Conservation (phyloP, 2,329 filamentous ascomycete genomes). For the Lasiodiplodia sp. region DNA sequence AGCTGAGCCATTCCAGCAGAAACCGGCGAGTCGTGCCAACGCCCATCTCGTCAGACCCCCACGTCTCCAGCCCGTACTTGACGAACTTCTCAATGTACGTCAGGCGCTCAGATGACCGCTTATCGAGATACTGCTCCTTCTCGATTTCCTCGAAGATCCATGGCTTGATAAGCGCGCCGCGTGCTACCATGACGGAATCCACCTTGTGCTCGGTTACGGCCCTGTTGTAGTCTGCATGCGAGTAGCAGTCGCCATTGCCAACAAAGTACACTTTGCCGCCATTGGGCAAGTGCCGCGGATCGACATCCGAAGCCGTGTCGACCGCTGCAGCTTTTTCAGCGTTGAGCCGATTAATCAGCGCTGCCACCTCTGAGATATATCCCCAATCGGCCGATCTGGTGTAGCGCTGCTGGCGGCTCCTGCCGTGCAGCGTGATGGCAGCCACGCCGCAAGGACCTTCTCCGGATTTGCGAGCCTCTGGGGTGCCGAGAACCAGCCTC, state of each 20-base stretch:
- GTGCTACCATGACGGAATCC: conserved; percentile 96
- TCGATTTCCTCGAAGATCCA: conserved; percentile 99
- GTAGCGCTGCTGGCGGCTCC: conserved; percentile 93
- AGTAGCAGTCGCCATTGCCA: conserved; percentile 96
- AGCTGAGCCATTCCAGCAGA: conserved; percentile 94
- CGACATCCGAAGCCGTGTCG: conserved; percentile 81
- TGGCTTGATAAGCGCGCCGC: conserved; percentile 94
- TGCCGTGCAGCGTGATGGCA: conserved; percentile 93
- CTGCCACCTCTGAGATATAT: conserved; percentile 90
- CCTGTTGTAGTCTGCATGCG: conserved; percentile 83
- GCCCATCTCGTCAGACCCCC: conserved; percentile 95
- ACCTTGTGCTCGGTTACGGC: conserved; percentile 80
- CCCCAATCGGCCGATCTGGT: conserved; percentile 91
- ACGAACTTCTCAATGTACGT: conserved; percentile 87
- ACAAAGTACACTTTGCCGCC: conserved; percentile 84
- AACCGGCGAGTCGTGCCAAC: conserved; percentile 91
- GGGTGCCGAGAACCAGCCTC: conserved; percentile 80
- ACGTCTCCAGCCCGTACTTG: conserved; percentile 88
- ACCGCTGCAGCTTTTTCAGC: conserved; percentile 68
- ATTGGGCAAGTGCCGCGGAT: conserved; percentile 73
- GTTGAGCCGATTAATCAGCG: conserved; percentile 82
- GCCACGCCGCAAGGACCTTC: conserved; percentile 84
- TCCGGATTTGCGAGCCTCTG: conserved; percentile 70
- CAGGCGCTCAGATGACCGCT: conserved; percentile 86
- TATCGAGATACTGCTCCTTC: conserved; percentile 91